Percentiles rank a stretch among this genome's conserved stretches.
Conservation (phyloP, 192 early-diverging fungal genomes). For the Mortierella alpina region DNA sequence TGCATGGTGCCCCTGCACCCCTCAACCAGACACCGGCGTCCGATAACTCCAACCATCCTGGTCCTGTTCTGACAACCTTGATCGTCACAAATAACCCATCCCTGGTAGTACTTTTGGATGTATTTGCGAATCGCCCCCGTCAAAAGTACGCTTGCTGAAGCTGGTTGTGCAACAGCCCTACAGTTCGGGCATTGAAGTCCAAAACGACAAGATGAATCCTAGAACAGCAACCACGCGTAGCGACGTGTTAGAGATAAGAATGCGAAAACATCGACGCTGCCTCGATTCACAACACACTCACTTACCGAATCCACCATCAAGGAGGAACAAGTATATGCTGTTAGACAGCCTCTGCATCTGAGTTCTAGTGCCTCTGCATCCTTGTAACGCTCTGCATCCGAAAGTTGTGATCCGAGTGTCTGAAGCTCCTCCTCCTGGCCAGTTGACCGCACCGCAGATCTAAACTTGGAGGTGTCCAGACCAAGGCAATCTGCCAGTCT, state of each 20-base stretch:
- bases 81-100: conserved; percentile 85
- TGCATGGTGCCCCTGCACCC: conserved; percentile 77
- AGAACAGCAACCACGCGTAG: neutral
- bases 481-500: conserved; percentile 87
- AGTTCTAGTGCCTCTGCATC: conserved; percentile 73
- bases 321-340: conserved; percentile 36
- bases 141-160: conserved; percentile 74
- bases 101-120: conserved; percentile 80
- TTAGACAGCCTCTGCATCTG: conserved; percentile 72
- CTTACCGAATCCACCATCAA: conserved; percentile 28
- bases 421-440: conserved; percentile 64
- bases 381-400: conserved; percentile 80
- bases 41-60: conserved; percentile 75
- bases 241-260: neutral
- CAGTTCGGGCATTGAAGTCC: conserved; percentile 35
- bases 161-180: conserved; percentile 16
- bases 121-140: conserved; percentile 69
- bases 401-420: conserved; percentile 81
- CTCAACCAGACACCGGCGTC: conserved; percentile 70
- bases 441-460: conserved; percentile 16
- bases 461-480: conserved; percentile 77
- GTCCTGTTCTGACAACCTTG: conserved; percentile 73
- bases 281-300: neutral
- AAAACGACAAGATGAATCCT: conserved; percentile 22
- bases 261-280: neutral